A percentile compares a stretch with the other conserved stretches of the same genome.
phyloP scores from a whole-genome alignment of 441 rosid species.

The Dalechampia spathulata region DNA sequence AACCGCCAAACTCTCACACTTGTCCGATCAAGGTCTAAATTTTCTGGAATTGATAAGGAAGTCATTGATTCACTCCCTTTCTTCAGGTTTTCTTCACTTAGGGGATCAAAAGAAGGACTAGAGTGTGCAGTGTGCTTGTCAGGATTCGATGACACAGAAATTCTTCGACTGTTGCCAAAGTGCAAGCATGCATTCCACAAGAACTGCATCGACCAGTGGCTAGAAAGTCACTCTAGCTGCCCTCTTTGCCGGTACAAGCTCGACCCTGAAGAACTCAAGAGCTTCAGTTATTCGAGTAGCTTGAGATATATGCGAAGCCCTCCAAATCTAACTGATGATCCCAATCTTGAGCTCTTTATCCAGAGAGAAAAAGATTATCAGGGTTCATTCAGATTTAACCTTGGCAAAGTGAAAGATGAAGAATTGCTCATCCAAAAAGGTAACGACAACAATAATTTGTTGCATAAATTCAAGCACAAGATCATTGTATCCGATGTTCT shows the following conservation, averaged over 20 bases:
- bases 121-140: conserved; percentile 79
- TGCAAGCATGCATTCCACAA: conserved; percentile 86
- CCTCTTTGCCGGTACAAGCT: conserved; percentile 78
- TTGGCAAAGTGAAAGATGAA: conserved; percentile 17
- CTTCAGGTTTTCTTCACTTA: conserved; percentile 58
- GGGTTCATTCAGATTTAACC: conserved; percentile 27
- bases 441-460: conserved; percentile 3
- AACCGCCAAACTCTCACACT: conserved; percentile 14
- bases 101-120: conserved; percentile 60
- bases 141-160: conserved; percentile 51
- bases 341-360: conserved; percentile 30
- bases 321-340: conserved; percentile 27
- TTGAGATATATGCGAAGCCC: conserved; percentile 18
- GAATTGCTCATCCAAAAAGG: conserved; percentile 13
- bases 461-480: conserved; percentile 42
- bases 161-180: conserved; percentile 55
- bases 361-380: too few species aligned
- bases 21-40: conserved; percentile 16
- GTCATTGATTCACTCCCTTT: conserved; percentile 65
- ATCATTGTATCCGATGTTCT: conserved; percentile 34
- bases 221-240: conserved; percentile 70
- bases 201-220: conserved; percentile 85
- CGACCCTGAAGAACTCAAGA: conserved; percentile 44
- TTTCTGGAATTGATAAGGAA: conserved; percentile 58
- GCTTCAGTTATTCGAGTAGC: conserved; percentile 23